Base-by-base conservation (phyloP, 345 rosid species). In the Eutrema heterophyllum region DNA sequence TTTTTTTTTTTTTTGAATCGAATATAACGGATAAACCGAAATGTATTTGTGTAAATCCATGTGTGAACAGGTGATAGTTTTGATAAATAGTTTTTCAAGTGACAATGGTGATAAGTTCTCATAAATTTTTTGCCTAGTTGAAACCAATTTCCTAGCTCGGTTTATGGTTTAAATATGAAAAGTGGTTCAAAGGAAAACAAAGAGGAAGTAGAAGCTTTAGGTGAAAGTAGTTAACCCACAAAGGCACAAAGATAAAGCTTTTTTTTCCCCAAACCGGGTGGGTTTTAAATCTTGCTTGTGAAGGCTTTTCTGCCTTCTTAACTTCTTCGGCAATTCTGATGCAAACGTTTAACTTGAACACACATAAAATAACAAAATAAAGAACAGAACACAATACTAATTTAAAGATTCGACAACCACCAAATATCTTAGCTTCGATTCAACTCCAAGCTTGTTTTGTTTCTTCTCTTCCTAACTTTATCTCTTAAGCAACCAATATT, bases 371-470 rank as follows among this genome's bases (percentile, higher is more conserved):
- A 27, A 16, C 54, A 39, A 39, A 7, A 43, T 4, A 21, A 9
- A 60, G 27, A 10, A 13, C 43, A 60, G 0, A 50, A 9, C 69
- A 41, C 29, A 12, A 43, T 67, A 27, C 57, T 29, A 44, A 38
- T 55, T 46, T 54, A 76, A 53, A 64, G 32, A 70, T 76, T 60
- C 18, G 5, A 27, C 76, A 71, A 70, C 80, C 36, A 77, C 75
- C 67, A 40, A 76, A 58, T 44, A 77, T 50, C 79, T 26, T 84
- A 70, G 54, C 91, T 87, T 91, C 51, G 83, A 81, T 89, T 89
- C 73, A 80, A 87, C 85, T 86, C 79, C 85, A 89, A 86, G 96
- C 70, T 78, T 88, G 60, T 36, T 41, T 64, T 60, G 56, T 76
- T 39, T 54, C 45, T 70, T 32, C 48, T 57, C 71, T 55, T 69